These are phyloP conservation scores for Geotrichum restrictum DNA, from an alignment of 1,139 yeast species.

Conservation along the genomic window DNA sequence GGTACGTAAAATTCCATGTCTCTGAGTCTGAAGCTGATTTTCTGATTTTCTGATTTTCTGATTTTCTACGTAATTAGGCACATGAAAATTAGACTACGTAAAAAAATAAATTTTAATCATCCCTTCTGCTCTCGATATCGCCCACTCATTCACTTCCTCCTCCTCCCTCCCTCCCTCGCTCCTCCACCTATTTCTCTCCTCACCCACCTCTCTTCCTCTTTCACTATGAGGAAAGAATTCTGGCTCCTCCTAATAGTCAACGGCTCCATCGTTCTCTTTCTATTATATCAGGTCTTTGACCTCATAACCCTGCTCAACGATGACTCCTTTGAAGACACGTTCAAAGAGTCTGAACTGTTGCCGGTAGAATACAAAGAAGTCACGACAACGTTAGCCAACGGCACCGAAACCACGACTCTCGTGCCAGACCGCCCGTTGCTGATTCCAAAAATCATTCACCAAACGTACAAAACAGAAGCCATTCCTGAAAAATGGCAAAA, in stretches of 20 bases:
- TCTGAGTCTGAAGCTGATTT: too few relatives aligned
- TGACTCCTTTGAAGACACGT: constrained; percentile 61
- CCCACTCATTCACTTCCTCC: neutral
- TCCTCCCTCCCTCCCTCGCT: neutral
- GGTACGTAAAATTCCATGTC: too few relatives aligned
- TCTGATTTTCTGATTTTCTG: too few relatives aligned
- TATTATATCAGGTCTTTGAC: constrained; percentile 66
- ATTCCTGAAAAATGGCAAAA: constrained; percentile 78
- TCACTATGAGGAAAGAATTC: constrained; percentile 32
- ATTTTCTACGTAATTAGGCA: too few relatives aligned
- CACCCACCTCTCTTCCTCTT: too few relatives aligned
- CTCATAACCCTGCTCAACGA: constrained; percentile 71
- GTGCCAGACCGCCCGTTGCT: constrained; percentile 33
- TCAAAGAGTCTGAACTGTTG: constrained; percentile 54
- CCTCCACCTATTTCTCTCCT: neutral
- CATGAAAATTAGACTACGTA: too few relatives aligned
- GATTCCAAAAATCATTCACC: constrained; percentile 89
- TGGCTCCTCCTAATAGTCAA: constrained; percentile 32
- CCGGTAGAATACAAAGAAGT: constrained; percentile 26
- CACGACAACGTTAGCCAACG: constrained; percentile 11
- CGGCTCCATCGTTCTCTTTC: constrained; percentile 47
- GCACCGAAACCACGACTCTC: neutral
- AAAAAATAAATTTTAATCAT: too few relatives aligned
- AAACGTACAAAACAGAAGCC: constrained; percentile 74
- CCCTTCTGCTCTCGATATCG: neutral